A percentile compares a stretch with the other conserved stretches of the same genome.
Conservation (phyloP, 169 alveolate species). For the Babesia ovis region DNA sequence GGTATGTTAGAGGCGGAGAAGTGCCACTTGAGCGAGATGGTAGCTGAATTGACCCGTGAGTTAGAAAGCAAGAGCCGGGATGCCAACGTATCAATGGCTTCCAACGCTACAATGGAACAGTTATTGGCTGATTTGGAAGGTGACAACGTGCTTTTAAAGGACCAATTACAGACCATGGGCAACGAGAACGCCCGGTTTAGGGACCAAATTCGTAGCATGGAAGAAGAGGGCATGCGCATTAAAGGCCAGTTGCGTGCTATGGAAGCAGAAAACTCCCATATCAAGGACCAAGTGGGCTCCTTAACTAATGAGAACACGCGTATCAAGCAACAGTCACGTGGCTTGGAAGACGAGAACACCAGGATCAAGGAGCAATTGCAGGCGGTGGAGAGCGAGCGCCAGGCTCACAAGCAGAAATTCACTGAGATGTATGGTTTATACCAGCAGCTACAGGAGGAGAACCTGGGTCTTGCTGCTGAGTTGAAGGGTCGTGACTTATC, state of each 20-base stretch:
- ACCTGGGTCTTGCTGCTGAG: constrained; percentile 1
- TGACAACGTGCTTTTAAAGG: constrained; percentile 3
- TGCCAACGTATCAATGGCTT: neutral
- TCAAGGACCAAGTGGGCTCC: neutral
- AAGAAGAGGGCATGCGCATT: neutral
- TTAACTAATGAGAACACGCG: neutral
- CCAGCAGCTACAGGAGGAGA: constrained; percentile 30
- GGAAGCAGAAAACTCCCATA: neutral
- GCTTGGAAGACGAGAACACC: neutral
- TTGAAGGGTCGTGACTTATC: neutral
- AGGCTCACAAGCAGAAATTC: constrained; percentile 21
- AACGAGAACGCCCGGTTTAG: neutral
- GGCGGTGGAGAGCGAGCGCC: constrained; percentile 23
- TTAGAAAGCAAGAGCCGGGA: neutral
- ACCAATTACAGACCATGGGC: neutral
- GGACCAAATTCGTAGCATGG: neutral
- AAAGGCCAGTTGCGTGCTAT: neutral
- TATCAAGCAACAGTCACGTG: neutral
- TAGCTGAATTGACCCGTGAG: constrained; percentile 13
- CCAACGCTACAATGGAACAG: neutral
- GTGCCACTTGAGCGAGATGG: constrained; percentile 17
- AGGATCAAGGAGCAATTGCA: constrained; percentile 1
- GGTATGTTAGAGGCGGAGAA: constrained; percentile 18
- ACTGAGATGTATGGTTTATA: constrained; percentile 9
- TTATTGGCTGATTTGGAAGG: neutral